Conservation (phyloP, 1,139 yeast species). For the Geotrichum aggregatum region DNA sequence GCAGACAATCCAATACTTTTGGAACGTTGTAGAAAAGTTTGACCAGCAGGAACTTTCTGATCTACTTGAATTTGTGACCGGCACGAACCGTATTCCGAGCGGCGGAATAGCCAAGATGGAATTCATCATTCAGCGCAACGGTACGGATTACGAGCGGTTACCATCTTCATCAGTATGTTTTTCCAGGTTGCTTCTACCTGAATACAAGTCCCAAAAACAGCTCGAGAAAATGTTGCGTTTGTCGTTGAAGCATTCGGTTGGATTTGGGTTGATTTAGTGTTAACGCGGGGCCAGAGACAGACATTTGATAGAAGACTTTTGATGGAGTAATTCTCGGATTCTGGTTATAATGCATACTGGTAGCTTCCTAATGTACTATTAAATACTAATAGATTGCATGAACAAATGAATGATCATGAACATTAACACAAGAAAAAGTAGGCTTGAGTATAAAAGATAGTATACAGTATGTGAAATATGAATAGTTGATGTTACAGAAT, state of each 20-base stretch:
- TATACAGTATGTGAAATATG: no score
- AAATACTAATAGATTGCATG: not conserved
- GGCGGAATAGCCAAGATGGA: constrained; percentile 26
- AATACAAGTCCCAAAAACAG: constrained; percentile 24
- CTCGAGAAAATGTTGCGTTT: constrained; percentile 25
- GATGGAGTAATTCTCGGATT: no score
- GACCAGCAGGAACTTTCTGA: constrained; percentile 23
- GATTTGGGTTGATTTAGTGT: constrained; percentile 33
- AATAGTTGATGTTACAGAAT: no score
- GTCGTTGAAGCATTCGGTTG: constrained; percentile 32
- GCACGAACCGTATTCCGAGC: constrained; percentile 30
- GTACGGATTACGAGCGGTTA: constrained; percentile 25
- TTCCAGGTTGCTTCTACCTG: constrained; percentile 30
- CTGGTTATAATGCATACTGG: no score
- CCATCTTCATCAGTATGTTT: constrained; percentile 35
- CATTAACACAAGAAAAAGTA: no score
- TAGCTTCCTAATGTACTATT: no score
- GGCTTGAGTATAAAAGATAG: no score
- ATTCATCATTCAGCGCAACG: constrained; percentile 28
- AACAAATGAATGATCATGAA: no score
- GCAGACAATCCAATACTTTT: constrained; percentile 24
- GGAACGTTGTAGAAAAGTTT: constrained; percentile 28
- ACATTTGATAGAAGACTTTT: no score
- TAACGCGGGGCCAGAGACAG: no score
- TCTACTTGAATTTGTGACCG: constrained; percentile 34